A percentile compares a stretch with the other conserved stretches of the same genome.
phyloP scores from a whole-genome alignment of 2,329 filamentous ascomycete species.

The Mycogone perniciosa region DNA sequence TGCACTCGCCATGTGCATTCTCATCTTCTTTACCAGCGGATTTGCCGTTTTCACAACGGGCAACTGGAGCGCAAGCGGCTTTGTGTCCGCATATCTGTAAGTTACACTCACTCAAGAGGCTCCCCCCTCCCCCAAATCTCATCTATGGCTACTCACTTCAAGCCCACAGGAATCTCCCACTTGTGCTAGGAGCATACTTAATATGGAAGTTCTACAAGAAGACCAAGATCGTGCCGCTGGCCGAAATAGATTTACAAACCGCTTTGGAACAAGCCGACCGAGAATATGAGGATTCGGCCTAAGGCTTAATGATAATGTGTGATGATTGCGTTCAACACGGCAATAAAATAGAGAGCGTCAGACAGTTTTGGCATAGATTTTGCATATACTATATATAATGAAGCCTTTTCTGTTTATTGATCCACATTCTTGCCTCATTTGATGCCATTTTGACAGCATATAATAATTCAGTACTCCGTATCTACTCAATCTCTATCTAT shows the following conservation, averaged over 20 bases:
- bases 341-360: no score
- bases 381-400: no score
- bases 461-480: no score
- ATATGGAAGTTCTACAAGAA: conserved; percentile 62
- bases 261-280: conserved; percentile 39
- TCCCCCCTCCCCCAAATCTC: background rate
- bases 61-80: conserved; percentile 50
- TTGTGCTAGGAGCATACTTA: conserved; percentile 49
- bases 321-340: no score
- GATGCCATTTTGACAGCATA: no score
- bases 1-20: conserved; percentile 52
- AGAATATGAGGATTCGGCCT: background rate
- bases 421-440: no score
- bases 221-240: conserved; percentile 47
- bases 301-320: no score
- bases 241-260: conserved; percentile 44
- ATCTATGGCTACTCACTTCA: conserved; percentile 11
- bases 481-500: no score
- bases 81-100: conserved; percentile 58
- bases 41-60: conserved; percentile 57
- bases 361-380: no score
- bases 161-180: conserved; percentile 47
- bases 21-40: conserved; percentile 64
- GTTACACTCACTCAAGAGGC: conserved; percentile 20
- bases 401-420: no score